A percentile compares a stretch with the other conserved stretches of the same genome.
phyloP scores from a whole-genome alignment of 208 protist species.

The Wallacemonas collosoma region DNA sequence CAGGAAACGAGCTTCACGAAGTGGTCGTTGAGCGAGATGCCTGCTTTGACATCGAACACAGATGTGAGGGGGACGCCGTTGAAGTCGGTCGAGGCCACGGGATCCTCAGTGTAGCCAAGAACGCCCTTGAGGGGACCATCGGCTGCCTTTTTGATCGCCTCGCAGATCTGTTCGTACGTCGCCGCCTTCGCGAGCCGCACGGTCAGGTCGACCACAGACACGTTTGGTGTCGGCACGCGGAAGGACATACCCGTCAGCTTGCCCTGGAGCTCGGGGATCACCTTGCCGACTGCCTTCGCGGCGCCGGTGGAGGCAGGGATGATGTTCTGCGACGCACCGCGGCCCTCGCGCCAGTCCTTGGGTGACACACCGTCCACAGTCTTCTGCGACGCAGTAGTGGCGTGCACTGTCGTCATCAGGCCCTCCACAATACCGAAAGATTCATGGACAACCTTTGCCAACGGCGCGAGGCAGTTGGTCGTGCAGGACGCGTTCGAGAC shows the following conservation, averaged over 20 bases:
- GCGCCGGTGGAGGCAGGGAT: conserved; percentile 98
- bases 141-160: conserved; percentile 35
- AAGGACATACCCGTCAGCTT: conserved; percentile 95
- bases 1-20: conserved; percentile 99
- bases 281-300: conserved; percentile 97
- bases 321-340: conserved; percentile 96
- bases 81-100: conserved; percentile 96
- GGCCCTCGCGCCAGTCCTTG: conserved; percentile 97
- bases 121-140: conserved; percentile 93
- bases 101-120: conserved; percentile 95
- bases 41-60: conserved; percentile 91
- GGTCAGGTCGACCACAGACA: conserved; percentile 52
- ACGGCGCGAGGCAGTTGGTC: conserved; percentile 99
- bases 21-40: conserved; percentile 97
- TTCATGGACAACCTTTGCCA: conserved; percentile 95
- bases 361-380: conserved; percentile 93
- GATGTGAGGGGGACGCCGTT: conserved; percentile 98
- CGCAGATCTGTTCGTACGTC: conserved; percentile 44
- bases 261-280: conserved; percentile 80
- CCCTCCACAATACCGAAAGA: conserved; percentile 96
- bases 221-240: conserved; percentile 92
- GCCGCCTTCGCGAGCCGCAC: conserved; percentile 36
- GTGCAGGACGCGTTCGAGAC: conserved; percentile 99
- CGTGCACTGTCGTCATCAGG: conserved; percentile 99
- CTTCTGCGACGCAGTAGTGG: conserved; percentile 97